Base-by-base conservation (phyloP, 1,139 yeast genomes). In the Geotrichum citri-aurantii region DNA sequence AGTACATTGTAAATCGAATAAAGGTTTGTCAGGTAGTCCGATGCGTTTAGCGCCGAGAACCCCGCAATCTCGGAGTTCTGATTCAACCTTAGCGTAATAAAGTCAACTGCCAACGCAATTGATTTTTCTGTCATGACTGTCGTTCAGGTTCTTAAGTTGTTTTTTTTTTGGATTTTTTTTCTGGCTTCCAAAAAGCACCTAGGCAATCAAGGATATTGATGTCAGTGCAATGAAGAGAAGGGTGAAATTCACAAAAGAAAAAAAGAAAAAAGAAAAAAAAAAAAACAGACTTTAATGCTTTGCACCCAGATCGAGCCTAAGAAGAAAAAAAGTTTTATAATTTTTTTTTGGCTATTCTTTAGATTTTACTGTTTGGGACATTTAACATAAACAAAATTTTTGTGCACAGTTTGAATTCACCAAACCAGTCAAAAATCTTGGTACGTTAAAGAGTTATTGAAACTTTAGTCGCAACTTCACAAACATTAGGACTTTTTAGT, bases 91-190 rank as follows among this genome's bases (percentile, higher is more conserved):
- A 50, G 19, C 23, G 48, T 11, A 10, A 52, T 44, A 29, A 12
- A 52, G 14, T 40, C 49, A 14, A 49, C 55, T 17, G 55, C 46
- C 50, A 46, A 50, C 2, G 55, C 55, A 46, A 52, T 52, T 29
- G 55, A 46, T 24, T 40, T 52, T n/a, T 52, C 55, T 14, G 50
- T 24, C 50, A 52, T 52, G 7, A n/a, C 17, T n/a, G 14, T n/a
- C 21, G 21, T 37, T 8, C 2, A 8, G 19, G 14, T 17, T 31
- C n/a, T 26, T 4, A 26, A 26, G 29, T 26, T 26, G 7, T 26
- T 26, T 5, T 5, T 26, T 26, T 26, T 26, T 26, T 26, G 29
- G 29, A 26, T 37, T 37, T 17, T n/a, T n/a, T n/a, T 8, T 37
- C 8, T n/a, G 19, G 17, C 44, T 31, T 8, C 37, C n/a, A 12